phyloP scores from a whole-genome alignment of 208 protist genomes.

The Lotmaria passim region DNA sequence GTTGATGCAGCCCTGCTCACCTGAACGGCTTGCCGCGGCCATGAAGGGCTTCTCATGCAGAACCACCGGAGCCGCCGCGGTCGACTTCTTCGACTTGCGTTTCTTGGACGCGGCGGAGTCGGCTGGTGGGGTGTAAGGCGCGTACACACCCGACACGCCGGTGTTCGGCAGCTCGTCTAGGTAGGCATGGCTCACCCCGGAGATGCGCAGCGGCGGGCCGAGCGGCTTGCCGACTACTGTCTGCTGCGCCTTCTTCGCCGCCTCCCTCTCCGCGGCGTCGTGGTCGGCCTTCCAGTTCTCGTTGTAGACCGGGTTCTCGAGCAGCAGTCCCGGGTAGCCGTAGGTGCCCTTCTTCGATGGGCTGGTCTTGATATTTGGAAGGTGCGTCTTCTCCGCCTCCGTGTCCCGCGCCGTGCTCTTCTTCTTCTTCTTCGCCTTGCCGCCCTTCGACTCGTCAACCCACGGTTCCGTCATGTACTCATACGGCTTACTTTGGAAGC shows the following conservation, averaged over 20 bases:
- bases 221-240: constrained; percentile 23
- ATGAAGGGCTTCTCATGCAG: constrained; percentile 56
- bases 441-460: constrained; percentile 48
- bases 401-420: background rate
- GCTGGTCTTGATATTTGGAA: constrained; percentile 86
- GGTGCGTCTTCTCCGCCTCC: constrained; percentile 31
- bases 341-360: constrained; percentile 86
- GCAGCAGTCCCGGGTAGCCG: constrained; percentile 67
- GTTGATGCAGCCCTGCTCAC: constrained; percentile 61
- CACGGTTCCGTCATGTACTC: constrained; percentile 80
- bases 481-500: constrained; percentile 76
- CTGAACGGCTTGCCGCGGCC: constrained; percentile 34
- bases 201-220: constrained; percentile 51
- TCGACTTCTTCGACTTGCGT: constrained; percentile 34
- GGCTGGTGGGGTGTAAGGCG: constrained; percentile 31
- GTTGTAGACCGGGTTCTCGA: constrained; percentile 70
- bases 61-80: constrained; percentile 12
- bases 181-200: constrained; percentile 61
- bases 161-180: constrained; percentile 81
- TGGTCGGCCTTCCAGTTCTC: constrained; percentile 61
- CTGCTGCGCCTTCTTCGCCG: constrained; percentile 26
- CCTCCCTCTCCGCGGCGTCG: constrained; percentile 23
- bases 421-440: constrained; percentile 41
- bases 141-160: constrained; percentile 76
- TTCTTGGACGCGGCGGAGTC: constrained; percentile 38